Conservation (phyloP, 306 rosid species). For the Cicer cuneatum region DNA sequence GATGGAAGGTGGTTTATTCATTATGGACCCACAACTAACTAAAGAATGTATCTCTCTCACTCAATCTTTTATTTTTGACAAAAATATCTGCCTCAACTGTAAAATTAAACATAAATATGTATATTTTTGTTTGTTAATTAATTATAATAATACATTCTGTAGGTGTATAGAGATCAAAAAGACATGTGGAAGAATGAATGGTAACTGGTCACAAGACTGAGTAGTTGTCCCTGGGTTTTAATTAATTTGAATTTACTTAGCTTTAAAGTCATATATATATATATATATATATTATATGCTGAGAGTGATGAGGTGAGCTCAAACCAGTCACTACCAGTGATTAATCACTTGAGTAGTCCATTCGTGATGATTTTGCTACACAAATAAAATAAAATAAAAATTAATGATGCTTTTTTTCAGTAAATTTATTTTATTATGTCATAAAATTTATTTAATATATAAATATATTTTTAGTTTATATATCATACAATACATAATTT, state of each 20-base stretch:
- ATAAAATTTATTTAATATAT: too few relatives aligned
- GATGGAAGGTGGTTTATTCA: not conserved
- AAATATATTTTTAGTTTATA: too few relatives aligned
- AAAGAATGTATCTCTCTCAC: not conserved
- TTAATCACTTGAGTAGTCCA: not conserved
- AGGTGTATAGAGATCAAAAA: too few relatives aligned
- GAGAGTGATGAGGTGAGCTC: constrained; percentile 42
- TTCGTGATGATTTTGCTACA: too few relatives aligned
- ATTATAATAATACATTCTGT: not conserved
- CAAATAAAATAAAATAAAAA: too few relatives aligned
- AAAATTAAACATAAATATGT: too few relatives aligned
- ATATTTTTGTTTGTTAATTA: not conserved
- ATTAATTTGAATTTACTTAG: constrained; percentile 41
- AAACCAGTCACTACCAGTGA: constrained; percentile 14
- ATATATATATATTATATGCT: too few relatives aligned
- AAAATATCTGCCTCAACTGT: too few relatives aligned
- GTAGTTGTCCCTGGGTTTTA: constrained; percentile 40
- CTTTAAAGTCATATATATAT: constrained; percentile 64
- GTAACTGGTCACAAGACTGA: not conserved
- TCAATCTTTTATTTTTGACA: not conserved
- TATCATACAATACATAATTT: too few relatives aligned
- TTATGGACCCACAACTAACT: constrained; percentile 17
- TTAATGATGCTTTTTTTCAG: too few relatives aligned
- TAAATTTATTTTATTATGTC: too few relatives aligned
- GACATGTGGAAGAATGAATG: not conserved